These are phyloP conservation scores for Xylogone sp. DNA, from an alignment of 2,329 filamentous ascomycete species.

Conservation along the genomic window DNA sequence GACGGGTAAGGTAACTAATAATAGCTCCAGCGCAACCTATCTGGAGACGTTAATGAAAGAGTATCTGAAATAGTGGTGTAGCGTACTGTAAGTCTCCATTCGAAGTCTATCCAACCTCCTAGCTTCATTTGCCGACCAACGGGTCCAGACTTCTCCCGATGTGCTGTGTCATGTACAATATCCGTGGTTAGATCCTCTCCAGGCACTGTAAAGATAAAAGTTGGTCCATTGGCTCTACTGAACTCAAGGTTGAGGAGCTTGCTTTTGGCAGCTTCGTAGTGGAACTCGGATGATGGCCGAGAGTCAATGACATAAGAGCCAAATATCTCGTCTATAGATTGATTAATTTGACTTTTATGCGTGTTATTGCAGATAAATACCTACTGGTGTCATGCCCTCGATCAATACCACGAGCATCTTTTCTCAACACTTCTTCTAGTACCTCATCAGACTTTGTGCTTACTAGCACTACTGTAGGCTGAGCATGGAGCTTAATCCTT, in stretches of 20 bases:
- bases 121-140: slow-evolving; percentile 66
- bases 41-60: slow-evolving; percentile 14
- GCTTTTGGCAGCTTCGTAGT: slow-evolving; percentile 59
- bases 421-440: slow-evolving; percentile 26
- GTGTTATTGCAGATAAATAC: slow-evolving; percentile 1
- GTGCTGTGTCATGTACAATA: slow-evolving; percentile 23
- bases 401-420: slow-evolving; percentile 23
- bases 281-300: slow-evolving; percentile 70
- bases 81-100: slow-evolving; percentile 65
- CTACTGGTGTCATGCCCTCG: slow-evolving; percentile 20
- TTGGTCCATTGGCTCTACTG: slow-evolving; percentile 37
- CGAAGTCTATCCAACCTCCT: slow-evolving; percentile 67
- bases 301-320: slow-evolving; percentile 56
- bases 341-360: background rate
- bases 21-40: slow-evolving; percentile 86
- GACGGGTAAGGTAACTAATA: slow-evolving; percentile 71
- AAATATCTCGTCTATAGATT: slow-evolving; percentile 29
- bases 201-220: slow-evolving; percentile 60
- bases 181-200: slow-evolving; percentile 36
- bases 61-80: background rate
- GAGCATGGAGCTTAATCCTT: slow-evolving; percentile 49
- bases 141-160: slow-evolving; percentile 43
- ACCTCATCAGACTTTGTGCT: slow-evolving; percentile 27
- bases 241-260: slow-evolving; percentile 58
- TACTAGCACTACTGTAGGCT: slow-evolving; percentile 53